These are phyloP conservation scores for Puccinia novopanici DNA, from an alignment of 1,284 basidiomycete genomes.

Conservation along the genomic window DNA sequence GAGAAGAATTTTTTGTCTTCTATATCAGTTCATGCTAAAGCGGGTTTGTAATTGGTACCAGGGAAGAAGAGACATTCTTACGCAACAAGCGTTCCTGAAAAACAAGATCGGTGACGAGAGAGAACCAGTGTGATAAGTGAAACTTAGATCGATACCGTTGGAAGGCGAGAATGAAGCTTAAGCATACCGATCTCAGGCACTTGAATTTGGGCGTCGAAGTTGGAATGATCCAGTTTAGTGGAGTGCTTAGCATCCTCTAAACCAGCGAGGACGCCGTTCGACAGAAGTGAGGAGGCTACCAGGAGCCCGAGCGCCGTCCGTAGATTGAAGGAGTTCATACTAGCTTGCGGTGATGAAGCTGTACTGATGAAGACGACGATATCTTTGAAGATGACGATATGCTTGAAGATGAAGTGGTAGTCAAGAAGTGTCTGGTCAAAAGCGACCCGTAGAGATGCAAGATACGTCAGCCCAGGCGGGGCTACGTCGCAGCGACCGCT, in stretches of 20 bases:
- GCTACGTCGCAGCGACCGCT: too few relatives aligned
- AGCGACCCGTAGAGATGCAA: too few relatives aligned
- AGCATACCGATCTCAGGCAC: constrained; percentile 35
- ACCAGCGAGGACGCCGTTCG: constrained; percentile 31
- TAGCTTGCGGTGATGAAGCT: neutral
- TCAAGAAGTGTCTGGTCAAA: too few relatives aligned
- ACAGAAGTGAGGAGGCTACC: neutral
- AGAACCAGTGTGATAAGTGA: too few relatives aligned
- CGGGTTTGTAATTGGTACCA: neutral
- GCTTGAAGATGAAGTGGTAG: too few relatives aligned
- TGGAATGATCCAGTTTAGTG: constrained; percentile 45
- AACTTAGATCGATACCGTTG: too few relatives aligned
- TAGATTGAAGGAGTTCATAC: neutral
- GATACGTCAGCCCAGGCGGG: too few relatives aligned
- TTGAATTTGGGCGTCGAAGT: constrained; percentile 41
- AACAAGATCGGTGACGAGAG: neutral
- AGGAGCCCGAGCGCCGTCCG: constrained; percentile 3
- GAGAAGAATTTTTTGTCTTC: neutral
- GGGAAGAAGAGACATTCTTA: constrained; percentile 4
- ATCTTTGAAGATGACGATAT: too few relatives aligned
- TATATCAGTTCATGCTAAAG: neutral
- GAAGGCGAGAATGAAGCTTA: neutral
- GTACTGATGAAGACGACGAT: too few relatives aligned
- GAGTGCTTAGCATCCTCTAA: constrained; percentile 48
- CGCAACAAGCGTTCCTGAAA: constrained; percentile 44